Base-by-base conservation (phyloP, 495 filamentous ascomycete genomes). In the Rostrohypoxylon terebratum region DNA sequence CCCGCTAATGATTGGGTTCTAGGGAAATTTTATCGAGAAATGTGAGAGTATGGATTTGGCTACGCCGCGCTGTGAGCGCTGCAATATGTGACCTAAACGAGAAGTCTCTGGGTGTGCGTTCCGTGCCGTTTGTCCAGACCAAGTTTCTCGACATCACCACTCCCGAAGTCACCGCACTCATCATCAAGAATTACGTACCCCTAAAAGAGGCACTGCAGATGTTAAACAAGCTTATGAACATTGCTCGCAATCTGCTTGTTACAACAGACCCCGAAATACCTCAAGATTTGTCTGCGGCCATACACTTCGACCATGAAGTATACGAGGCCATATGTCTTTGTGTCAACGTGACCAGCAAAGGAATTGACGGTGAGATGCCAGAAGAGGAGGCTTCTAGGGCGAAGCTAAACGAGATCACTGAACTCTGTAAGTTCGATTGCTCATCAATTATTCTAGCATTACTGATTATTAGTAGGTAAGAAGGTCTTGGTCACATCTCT, bases 401-500 rank as follows among this genome's bases (percentile, higher is more conserved):
- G 10, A 87, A 83, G 59, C 63, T 88, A 13, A 83, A 82, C 48
- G 86, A 87, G 69, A 84, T 88, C 40, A 86, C 83, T 3, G 86
- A 88, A 51, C 78, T 87, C 33, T 89, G 82, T 85, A 80, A 67
- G 83, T 77, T 18, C 47, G 16, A 2, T n/a, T 28, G 31, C 31
- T n/a, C 13, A 33, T 33, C 10, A 13, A 4, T 20, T 9, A 21
- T 54, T 21, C 34, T 36, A 9, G 14, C 36, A 44, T 53, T 73
- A 63, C 74, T 81, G 66, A 81, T 70, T n/a, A 14, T 63, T 18
- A 9, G 28, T 61, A 90, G 88, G 94, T 81, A 98, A 98, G 80
- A 94, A 94, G 75, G 86, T 97, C 3, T 84, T 98, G 28, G 94
- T 97, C 21, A 96, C 92, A 0, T 92, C 91, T 58, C 86, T 98